Evolutionary conservation across 2,329 filamentous ascomycete species (phyloP), one percentile per base, ranked within the genome.

Genomic region (Cyclaneusma minus): DNA sequence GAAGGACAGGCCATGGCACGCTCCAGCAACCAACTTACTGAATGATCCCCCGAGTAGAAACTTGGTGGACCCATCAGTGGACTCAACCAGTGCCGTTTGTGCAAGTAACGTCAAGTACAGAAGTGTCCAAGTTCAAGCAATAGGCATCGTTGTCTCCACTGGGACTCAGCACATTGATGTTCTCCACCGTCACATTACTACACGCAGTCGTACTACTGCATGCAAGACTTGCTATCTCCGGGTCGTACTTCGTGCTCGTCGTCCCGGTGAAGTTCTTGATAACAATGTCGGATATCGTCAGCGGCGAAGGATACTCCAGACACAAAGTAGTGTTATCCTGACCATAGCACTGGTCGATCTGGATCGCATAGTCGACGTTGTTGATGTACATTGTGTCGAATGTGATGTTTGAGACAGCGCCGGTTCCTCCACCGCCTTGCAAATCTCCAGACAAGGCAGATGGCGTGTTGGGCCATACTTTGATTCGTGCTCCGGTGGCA

Each of bases 291-390:
- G 54, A 57, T 34, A 73, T 72, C 1, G 60, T 68, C 31, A 72
- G 36, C 11, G 45, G 38, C 29, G 63, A 64, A 3, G 68, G 69
- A 38, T 52, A 66, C 44, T 64, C 38, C 22, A 64, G 58, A 49
- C 69, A 75, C n/a, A 72, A 54, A 3, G 67, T 71, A 25, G 64
- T 41, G 39, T 75, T 73, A 33, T 54, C 62, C 47, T 73, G 66
- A 6, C 67, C 67, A 33, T 74, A 72, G 52, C 69, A 75, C 43
- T 75, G 69, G n/a, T 68, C 68, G 24, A 74, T 54, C 32, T 71
- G 64, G 35, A 76, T 67, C 3, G 66, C 66, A 39, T 68, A 72
- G 41, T 77, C 72, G 33, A 75, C 70, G 33, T 76, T 73, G 18
- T 58, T 48, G 32, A 72, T 56, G 19, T 51, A 42, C 52, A 78